phyloP scores from a whole-genome alignment of 768 basidiomycete species.

The Leucogyrophana mollusca region DNA sequence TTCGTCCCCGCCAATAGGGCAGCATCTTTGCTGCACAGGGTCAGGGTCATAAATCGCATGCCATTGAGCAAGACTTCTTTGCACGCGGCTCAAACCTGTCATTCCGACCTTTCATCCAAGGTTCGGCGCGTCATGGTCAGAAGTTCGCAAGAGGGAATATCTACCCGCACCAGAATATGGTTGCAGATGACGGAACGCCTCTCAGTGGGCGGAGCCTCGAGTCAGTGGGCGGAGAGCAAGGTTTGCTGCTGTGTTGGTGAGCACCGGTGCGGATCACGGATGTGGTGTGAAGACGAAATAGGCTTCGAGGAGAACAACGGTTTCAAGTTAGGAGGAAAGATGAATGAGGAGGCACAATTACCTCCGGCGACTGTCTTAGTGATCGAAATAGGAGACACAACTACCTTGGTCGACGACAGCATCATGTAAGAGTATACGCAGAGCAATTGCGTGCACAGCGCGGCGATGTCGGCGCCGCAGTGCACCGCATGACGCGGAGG shows the following conservation, averaged over 20 bases:
- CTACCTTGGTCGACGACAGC: too few species aligned
- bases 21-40: constrained; percentile 27
- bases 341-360: too few species aligned
- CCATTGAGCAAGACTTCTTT: constrained; percentile 85
- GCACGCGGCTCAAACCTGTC: constrained; percentile 49
- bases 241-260: constrained; percentile 42
- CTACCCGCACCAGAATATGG: constrained; percentile 83
- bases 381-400: too few species aligned
- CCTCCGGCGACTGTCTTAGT: too few species aligned
- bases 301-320: too few species aligned
- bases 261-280: constrained; percentile 27
- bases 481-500: too few species aligned
- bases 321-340: too few species aligned
- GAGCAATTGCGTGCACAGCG: too few species aligned
- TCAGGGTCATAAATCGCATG: constrained; percentile 53
- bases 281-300: too few species aligned
- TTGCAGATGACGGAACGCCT: constrained; percentile 77
- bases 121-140: constrained; percentile 52
- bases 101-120: constrained; percentile 63
- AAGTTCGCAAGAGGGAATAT: constrained; percentile 60
- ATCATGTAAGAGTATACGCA: too few species aligned
- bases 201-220: too few species aligned
- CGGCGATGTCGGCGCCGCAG: too few species aligned
- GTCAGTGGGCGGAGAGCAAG: constrained; percentile 42
- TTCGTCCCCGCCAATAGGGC: constrained; percentile 53